phyloP scores from a whole-genome alignment of 495 filamentous ascomycete species.

The Endocarpon pusillum region DNA sequence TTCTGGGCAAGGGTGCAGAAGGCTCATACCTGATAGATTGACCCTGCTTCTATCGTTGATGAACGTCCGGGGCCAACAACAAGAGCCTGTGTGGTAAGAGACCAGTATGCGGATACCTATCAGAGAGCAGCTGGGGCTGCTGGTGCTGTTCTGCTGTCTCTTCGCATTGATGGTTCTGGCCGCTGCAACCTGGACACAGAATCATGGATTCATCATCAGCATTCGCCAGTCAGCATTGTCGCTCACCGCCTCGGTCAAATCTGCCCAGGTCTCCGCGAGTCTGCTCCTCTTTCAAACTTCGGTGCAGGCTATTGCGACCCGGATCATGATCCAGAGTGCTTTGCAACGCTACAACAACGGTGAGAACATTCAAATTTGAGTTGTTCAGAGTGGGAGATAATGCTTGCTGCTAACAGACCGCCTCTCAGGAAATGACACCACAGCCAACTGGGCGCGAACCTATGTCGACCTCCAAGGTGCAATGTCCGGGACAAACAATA shows the following conservation, averaged over 20 bases:
- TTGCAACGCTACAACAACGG: conserved; percentile 41
- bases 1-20: too few relatives aligned
- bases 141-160: conserved; percentile 54
- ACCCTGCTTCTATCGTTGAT: too few relatives aligned
- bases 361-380: conserved; percentile 9
- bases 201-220: conserved; percentile 52
- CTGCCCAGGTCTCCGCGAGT: conserved; percentile 59
- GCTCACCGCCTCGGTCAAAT: conserved; percentile 71
- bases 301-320: conserved; percentile 46
- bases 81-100: too few relatives aligned
- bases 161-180: conserved; percentile 46
- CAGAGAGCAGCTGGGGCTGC: conserved; percentile 59
- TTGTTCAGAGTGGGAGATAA: too few relatives aligned
- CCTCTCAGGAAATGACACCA: conserved; percentile 32
- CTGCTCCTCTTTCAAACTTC: conserved; percentile 56
- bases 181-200: conserved; percentile 58
- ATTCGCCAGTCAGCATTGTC: conserved; percentile 42
- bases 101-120: conserved; percentile 74
- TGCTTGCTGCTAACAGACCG: too few relatives aligned
- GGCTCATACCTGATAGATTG: too few relatives aligned
- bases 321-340: conserved; percentile 46
- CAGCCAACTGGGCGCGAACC: conserved; percentile 37
- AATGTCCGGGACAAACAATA: conserved; percentile 27
- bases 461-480: conserved; percentile 42
- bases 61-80: too few relatives aligned